Percentiles rank a stretch among this genome's conserved stretches.
phyloP scores from a whole-genome alignment of 495 filamentous ascomycete genomes.

The Penicillium steckii region DNA sequence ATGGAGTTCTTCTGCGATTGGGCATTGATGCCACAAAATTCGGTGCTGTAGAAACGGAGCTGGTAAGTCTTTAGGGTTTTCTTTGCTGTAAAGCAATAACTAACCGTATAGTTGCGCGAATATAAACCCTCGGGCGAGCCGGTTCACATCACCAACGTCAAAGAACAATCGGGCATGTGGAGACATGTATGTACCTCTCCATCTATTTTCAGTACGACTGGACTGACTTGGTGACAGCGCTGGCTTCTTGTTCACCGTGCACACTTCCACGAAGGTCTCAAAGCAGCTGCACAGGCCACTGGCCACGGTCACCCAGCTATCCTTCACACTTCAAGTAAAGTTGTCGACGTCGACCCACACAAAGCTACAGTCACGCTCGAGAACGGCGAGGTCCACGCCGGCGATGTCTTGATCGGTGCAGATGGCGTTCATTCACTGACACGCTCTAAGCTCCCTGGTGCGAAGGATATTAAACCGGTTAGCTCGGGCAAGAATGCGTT shows the following conservation, averaged over 20 bases:
- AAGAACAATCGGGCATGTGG: conserved; percentile 34
- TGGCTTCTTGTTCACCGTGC: conserved; percentile 55
- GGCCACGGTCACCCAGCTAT: conserved; percentile 39
- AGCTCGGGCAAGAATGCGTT: conserved; percentile 58
- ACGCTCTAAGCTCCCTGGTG: conserved; percentile 37
- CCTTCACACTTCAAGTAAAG: conserved; percentile 43
- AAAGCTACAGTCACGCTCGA: conserved; percentile 41
- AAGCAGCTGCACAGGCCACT: conserved; percentile 36
- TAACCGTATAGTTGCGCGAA: conserved; percentile 30
- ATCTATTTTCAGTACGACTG: neutral
- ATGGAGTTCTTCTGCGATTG: conserved; percentile 44
- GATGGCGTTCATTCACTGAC: conserved; percentile 54
- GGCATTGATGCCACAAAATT: conserved; percentile 37
- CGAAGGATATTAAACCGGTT: conserved; percentile 31
- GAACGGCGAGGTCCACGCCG: conserved; percentile 32
- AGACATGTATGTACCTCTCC: conserved; percentile 29
- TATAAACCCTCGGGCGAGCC: conserved; percentile 29
- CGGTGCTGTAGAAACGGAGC: conserved; percentile 35
- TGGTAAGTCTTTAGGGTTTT: conserved; percentile 11
- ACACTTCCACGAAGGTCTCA: conserved; percentile 48
- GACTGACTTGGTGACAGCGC: conserved; percentile 23
- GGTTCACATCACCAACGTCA: conserved; percentile 34
- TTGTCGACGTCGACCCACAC: conserved; percentile 43
- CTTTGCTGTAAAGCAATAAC: too few species aligned
- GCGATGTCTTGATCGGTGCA: conserved; percentile 49